Evolutionary conservation across 1,284 basidiomycete species (phyloP), one percentile per base, ranked within the genome.

Genomic region (Takashimella tepidaria): DNA sequence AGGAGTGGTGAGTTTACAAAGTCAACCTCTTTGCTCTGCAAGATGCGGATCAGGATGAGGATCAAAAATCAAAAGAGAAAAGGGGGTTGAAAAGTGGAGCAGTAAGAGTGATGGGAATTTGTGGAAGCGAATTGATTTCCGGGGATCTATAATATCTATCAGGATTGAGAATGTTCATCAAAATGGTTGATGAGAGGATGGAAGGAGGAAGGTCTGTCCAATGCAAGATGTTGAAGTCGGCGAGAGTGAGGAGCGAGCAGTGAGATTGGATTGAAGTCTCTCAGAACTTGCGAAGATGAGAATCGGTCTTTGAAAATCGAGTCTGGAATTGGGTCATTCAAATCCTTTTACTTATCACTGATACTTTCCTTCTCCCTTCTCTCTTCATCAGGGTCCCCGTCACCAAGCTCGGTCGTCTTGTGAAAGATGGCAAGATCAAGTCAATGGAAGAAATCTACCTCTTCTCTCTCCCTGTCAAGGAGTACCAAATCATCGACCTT

Each of bases 361-460:
- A 5, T 54, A 4, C n/a, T n/a, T 54, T 54, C 12, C 52, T 46
- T 47, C 24, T 31, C 24, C 43, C 27, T 16, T 37, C 31, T 37
- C 31, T 8, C 31, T 37, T 37, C 31, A 37, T 16, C 64, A 92
- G 92, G 92, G 87, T 88, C 63, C 95, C 95, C 72, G 96, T 98
- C 78, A 98, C 95, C 78, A 98, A 98, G 78, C 89, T 99, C 68
- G 95, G 95, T 62, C 93, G 95, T 79, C 86, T 99, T 70, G 95
- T 98, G 54, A 98, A 97, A 82, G 96, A 98, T 73, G 93, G 93
- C 73, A 98, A 98, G 82, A 97, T 99, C 83, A 97, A 96, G 82
- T 97, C 92, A 49, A 96, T 99, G 85, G 96, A 99, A 79, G 96
- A 99, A 78, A 97, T 98, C 80, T 99, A 98, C 82, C 90, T 99